phyloP scores from a whole-genome alignment of 208 protist species.

The Endotrypanum monterogeii region DNA sequence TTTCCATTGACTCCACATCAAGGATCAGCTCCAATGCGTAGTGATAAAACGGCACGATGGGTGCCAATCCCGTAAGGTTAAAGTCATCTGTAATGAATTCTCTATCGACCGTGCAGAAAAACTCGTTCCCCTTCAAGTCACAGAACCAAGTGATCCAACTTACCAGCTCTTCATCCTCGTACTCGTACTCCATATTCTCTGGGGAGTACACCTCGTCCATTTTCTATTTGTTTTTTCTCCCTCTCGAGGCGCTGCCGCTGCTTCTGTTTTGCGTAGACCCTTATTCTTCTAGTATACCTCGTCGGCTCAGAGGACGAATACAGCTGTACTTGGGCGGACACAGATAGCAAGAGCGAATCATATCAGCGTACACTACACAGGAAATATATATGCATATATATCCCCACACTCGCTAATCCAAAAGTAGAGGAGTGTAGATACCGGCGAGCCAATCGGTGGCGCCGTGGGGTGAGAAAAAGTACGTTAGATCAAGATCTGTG shows the following conservation, averaged over 20 bases:
- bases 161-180: conserved; percentile 92
- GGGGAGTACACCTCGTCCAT: conserved; percentile 55
- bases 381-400: no score
- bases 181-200: conserved; percentile 55
- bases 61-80: conserved; percentile 96
- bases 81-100: conserved; percentile 98
- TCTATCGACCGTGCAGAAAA: conserved; percentile 97
- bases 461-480: not conserved
- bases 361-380: not conserved
- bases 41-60: conserved; percentile 97
- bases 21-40: conserved; percentile 98
- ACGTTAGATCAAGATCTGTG: no score
- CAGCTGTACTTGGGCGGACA: not conserved
- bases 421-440: not conserved
- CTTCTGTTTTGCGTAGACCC: no score
- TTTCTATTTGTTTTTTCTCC: no score
- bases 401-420: not conserved
- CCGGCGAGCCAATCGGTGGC: not conserved
- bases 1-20: conserved; percentile 91
- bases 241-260: not conserved
- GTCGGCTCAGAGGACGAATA: not conserved
- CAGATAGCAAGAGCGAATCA: not conserved
- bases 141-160: conserved; percentile 98
- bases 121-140: conserved; percentile 98
- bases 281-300: not conserved